Base-by-base conservation (phyloP, 306 rosid genomes). In the Parietaria judaica region DNA sequence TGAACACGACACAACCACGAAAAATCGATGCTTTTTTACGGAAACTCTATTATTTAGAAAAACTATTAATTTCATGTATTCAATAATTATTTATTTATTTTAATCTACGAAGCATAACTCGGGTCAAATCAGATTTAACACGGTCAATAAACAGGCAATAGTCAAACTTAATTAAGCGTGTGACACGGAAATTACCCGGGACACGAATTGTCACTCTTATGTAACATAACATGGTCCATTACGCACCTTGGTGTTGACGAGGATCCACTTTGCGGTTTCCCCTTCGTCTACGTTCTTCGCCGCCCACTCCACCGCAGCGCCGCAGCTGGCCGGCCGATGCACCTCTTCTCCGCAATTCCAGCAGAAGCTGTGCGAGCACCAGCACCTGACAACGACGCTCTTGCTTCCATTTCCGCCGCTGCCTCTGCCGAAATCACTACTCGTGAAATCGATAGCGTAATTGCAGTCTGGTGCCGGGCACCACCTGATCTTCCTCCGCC, bases 391-490 rank as follows among this genome's bases (percentile, higher is more conserved):
- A 67, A 85, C 94, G 73, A 67, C 81, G 58, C 72, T 76, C 73
- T 75, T 83, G 23, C 78, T 76, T 64, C 65, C 65, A 39, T 80
- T 83, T 14, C 80, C 78, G 65, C 65, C 61, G 31, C 31, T 23
- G 36, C 81, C 84, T 51, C 83, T 90, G 56, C 77, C 76, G 66
- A 76, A 85, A 64, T 74, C 31, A 23, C 31, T 5, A 8, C 45
- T 73, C 41, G 79, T 81, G 70, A 79, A 88, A 67, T 73, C 75
- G 31, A 83, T 86, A 5, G 88, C 96, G 63, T 71, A 60, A 11
- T 88, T 88, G 61, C 96, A 88, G 49, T 86, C 94, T 0, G 96
- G 90, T 45, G 94, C 94, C 67, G 96, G 96, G 66, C 96, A 88
- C 96, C 94, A 88, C 77, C 83, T 88, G 69, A 86, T 88, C 90